Conservation (phyloP, 768 basidiomycete species). For the Glaciozyma antarctica region DNA sequence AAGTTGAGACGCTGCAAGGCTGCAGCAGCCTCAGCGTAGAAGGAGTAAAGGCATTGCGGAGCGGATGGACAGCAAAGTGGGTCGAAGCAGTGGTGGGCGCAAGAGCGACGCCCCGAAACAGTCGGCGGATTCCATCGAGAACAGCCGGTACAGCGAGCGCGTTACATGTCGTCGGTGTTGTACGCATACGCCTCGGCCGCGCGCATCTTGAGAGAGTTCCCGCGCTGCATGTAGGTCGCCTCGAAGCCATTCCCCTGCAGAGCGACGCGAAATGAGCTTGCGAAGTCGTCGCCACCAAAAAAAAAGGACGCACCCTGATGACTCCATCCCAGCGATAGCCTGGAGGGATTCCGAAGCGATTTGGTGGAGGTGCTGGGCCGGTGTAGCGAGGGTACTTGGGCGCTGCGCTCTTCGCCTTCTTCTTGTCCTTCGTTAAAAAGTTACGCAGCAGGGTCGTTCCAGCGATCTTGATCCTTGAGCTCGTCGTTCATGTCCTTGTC, state of each 20-base stretch:
- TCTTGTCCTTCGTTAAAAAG: conserved; percentile 73
- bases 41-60: too few relatives aligned
- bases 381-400: conserved; percentile 73
- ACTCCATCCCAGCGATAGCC: conserved; percentile 99
- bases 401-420: conserved; percentile 52
- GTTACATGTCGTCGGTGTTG: neutral
- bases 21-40: too few relatives aligned
- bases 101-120: too few relatives aligned
- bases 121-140: too few relatives aligned
- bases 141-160: too few relatives aligned
- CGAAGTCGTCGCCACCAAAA: too few relatives aligned
- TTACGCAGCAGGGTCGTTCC: conserved; percentile 98
- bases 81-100: too few relatives aligned
- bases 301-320: conserved; percentile 46
- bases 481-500: conserved; percentile 80
- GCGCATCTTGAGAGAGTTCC: conserved; percentile 63
- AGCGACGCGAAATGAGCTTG: neutral
- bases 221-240: conserved; percentile 75
- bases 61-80: too few relatives aligned
- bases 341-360: conserved; percentile 88
- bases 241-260: conserved; percentile 76
- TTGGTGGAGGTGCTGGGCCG: conserved; percentile 82
- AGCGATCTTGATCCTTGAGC: conserved; percentile 65
- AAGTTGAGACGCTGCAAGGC: too few relatives aligned
- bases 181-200: conserved; percentile 57